phyloP scores from a whole-genome alignment of 202 grass and related monocot species.

The Digitaria exilis region DNA sequence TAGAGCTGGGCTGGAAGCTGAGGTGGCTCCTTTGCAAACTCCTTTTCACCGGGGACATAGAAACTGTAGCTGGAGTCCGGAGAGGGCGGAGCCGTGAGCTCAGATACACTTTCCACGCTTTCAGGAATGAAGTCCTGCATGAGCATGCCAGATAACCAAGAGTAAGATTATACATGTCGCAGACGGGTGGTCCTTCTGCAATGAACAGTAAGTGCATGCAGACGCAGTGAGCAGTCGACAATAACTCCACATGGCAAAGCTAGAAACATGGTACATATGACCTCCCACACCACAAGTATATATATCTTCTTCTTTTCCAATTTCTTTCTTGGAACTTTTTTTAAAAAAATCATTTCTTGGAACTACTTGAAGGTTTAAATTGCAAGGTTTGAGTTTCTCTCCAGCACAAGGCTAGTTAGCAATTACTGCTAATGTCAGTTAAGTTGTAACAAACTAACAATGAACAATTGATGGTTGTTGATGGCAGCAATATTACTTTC shows the following conservation, averaged over 20 bases:
- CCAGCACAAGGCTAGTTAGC: background rate
- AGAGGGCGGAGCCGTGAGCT: slow-evolving; percentile 70
- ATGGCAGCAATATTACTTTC: background rate
- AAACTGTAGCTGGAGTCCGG: slow-evolving; percentile 68
- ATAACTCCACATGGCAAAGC: background rate
- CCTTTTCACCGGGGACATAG: slow-evolving; percentile 59
- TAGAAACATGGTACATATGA: background rate
- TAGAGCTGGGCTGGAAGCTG: slow-evolving; percentile 62
- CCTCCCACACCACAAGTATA: background rate
- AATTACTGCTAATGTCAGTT: background rate
- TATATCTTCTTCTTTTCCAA: background rate
- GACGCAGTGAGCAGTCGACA: background rate
- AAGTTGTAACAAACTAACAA: background rate
- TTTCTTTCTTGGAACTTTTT: too few species aligned
- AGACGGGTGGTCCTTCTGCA: background rate
- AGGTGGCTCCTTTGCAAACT: slow-evolving; percentile 83
- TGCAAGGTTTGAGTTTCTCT: background rate
- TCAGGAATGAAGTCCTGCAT: slow-evolving; percentile 77
- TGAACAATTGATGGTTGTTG: too few species aligned
- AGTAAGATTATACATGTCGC: background rate
- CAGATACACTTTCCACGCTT: slow-evolving; percentile 63
- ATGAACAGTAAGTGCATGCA: background rate
- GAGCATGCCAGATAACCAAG: background rate
- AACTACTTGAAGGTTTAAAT: background rate
- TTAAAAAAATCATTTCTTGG: too few species aligned